Conservation (phyloP, 1,284 basidiomycete species). For the Taiwanofungus camphoratus region DNA sequence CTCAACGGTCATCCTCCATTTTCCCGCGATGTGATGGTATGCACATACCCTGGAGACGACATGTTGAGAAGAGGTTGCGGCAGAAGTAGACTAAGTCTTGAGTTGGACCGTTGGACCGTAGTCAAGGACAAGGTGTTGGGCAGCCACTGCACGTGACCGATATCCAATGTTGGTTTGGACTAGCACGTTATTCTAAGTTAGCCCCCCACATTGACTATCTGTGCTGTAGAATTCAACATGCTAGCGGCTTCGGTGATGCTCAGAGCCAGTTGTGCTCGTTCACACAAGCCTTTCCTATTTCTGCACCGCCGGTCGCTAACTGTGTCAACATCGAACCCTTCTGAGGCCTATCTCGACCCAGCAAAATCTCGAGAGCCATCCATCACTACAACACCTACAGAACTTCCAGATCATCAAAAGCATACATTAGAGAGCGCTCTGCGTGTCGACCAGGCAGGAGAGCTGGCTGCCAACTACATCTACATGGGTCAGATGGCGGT, state of each 20-base stretch:
- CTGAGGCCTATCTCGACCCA: constrained; percentile 32
- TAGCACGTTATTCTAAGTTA: too few relatives aligned
- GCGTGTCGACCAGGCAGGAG: constrained; percentile 89
- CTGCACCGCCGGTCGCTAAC: background rate
- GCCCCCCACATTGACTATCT: too few relatives aligned
- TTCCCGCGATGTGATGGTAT: background rate
- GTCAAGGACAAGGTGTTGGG: too few relatives aligned
- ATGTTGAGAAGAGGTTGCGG: background rate
- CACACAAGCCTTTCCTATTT: background rate
- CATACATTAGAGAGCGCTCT: constrained; percentile 57
- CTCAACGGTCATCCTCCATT: background rate
- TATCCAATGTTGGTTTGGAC: too few relatives aligned
- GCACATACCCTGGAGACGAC: background rate
- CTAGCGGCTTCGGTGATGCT: background rate
- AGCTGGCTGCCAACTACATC: constrained; percentile 91
- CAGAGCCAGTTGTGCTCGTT: background rate
- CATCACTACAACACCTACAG: constrained; percentile 41
- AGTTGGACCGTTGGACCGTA: background rate
- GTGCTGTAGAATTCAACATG: too few relatives aligned
- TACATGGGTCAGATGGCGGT: constrained; percentile 80
- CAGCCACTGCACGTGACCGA: too few relatives aligned
- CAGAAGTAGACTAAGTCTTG: background rate
- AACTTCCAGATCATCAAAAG: constrained; percentile 44
- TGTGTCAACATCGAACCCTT: constrained; percentile 15
- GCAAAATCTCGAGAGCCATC: constrained; percentile 30